These are phyloP conservation scores for Dendrobium catenatum DNA, from an alignment of 106 monocot species.

Conservation along the genomic window DNA sequence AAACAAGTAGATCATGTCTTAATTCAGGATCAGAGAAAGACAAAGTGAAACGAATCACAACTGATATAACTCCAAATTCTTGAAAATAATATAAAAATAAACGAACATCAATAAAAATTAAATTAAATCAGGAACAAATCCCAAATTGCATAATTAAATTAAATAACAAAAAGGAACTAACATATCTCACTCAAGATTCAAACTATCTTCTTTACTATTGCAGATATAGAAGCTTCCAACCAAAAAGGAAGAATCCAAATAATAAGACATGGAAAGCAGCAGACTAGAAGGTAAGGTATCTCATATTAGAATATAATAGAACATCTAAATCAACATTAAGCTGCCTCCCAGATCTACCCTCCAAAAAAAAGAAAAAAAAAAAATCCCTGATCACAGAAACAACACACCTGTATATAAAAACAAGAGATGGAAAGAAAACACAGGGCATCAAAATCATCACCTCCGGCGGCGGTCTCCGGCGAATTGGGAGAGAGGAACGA, in stretches of 20 bases:
- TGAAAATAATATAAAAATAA: background rate
- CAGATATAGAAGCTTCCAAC: slow-evolving; percentile 1
- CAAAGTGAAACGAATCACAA: background rate
- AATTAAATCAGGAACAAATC: background rate
- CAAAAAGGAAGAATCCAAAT: background rate
- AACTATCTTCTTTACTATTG: background rate
- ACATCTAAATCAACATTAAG: background rate
- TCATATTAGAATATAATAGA: background rate
- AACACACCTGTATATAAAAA: background rate
- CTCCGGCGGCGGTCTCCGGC: slow-evolving; percentile 44
- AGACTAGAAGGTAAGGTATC: background rate
- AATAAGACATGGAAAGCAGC: background rate
- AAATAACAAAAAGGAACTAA: background rate
- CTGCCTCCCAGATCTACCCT: background rate
- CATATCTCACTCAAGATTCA: background rate
- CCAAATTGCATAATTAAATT: slow-evolving; percentile 3
- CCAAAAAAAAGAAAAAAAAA: background rate
- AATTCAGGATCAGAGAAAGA: too few species aligned
- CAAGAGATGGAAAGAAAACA: background rate
- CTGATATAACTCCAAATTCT: background rate
- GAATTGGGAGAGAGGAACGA: slow-evolving; percentile 55
- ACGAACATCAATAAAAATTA: background rate
- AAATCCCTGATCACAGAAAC: slow-evolving; percentile 5
- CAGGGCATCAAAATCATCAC: background rate
- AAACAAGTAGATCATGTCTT: too few species aligned